Evolutionary conservation across 495 filamentous ascomycete genomes (phyloP), one percentile per base, ranked within the genome.

Genomic region (Astrothelium subdiscretum): DNA sequence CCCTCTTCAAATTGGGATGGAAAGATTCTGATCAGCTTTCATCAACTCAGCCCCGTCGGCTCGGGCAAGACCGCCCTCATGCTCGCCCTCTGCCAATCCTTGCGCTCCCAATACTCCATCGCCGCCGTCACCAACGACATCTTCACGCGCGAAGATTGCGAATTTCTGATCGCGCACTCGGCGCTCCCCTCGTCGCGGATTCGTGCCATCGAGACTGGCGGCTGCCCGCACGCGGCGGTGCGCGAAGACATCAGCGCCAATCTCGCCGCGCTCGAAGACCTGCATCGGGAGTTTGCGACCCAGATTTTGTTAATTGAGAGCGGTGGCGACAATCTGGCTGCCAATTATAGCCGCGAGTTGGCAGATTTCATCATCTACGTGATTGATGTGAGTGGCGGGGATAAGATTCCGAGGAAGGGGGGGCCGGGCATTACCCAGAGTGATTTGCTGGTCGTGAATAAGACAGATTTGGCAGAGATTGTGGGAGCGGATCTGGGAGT

Each of bases 111-210:
- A 29, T 89, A 90, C 79, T 90, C 86, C 69, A 86, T 98, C 67
- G 94, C 94, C 3, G 94, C 92, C 42, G 92, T 98, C 2, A 98
- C 94, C 31, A 98, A 98, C 79, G 94, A 98, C 78, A 97, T 97
- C 80, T 98, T 98, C 82, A 97, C 94, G 29, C 79, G 82, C 63
- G 94, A 98, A 78, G 94, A 98, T 77, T 89, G 90, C 75, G 94
- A 97, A 71, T 98, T 98, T 81, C 87, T 98, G 0, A 92, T 89
- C 60, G 83, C 85, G 48, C 81, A 96, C 81, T 75, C 80, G 63
- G 94, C 94, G 31, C 88, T 98, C 0, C 86, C 92, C 0, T 77
- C 92, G 0, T 66, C 73, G 1, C 89, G 92, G 57, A 97, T 98
- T 78, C 83, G 85, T 63, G 94, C 94, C 69, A 97, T 98, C 76